Percentiles rank a stretch among this genome's conserved stretches.
Conservation (phyloP, 257 asterid genomes). For the Primulina eburnea region DNA sequence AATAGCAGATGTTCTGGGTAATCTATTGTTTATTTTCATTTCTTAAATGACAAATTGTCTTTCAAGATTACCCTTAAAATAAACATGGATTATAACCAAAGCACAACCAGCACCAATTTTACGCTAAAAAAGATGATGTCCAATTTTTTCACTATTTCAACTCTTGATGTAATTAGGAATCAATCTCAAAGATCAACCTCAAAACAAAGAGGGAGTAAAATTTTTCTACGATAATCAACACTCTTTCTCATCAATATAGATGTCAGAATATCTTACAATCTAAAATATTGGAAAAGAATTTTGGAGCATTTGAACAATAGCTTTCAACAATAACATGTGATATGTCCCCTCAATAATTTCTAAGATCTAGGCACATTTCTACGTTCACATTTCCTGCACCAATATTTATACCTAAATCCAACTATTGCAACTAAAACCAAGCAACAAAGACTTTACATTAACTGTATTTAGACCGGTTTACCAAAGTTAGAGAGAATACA, state of each 20-base stretch:
- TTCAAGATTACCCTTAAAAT: background rate
- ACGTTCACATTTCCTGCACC: background rate
- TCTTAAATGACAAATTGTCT: background rate
- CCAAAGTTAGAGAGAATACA: conserved; percentile 10
- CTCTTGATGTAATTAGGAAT: background rate
- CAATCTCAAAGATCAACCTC: background rate
- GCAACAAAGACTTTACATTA: background rate
- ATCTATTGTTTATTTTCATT: background rate
- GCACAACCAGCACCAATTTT: background rate
- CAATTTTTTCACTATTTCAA: background rate
- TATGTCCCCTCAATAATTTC: background rate
- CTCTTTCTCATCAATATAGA: background rate
- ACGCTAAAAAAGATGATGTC: no score
- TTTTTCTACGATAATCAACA: no score
- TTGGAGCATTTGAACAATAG: background rate
- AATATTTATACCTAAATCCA: background rate
- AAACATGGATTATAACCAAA: background rate
- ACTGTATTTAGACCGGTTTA: background rate
- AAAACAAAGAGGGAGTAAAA: no score
- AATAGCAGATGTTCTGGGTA: background rate
- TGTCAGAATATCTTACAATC: background rate
- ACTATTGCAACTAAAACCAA: background rate
- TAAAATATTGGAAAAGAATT: background rate
- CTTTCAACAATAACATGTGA: background rate
- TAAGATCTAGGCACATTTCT: background rate